Base-by-base conservation (phyloP, 2,329 filamentous ascomycete species). In the Didymella arachidicola region DNA sequence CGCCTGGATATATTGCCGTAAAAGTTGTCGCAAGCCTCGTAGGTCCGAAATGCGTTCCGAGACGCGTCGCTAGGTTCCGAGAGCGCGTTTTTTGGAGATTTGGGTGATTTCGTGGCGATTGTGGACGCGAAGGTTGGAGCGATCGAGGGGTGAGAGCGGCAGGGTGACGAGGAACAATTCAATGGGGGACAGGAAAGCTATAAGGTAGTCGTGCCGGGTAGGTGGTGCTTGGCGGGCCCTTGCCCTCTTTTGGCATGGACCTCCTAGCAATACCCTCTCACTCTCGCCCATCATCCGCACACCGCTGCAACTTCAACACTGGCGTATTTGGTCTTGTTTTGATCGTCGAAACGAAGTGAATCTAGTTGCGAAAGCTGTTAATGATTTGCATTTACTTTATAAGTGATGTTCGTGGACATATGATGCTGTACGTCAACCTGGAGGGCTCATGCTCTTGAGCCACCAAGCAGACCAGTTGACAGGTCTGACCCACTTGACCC, bases 281-380 rank as follows among this genome's bases (percentile, higher is more conserved):
- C 56, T 64, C 71, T 70, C 63, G 56, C 46, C 53, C 48, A 62
- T 54, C 67, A 70, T 66, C 50, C 71, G 69, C 74, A 67, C 67
- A 59, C 59, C 61, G 54, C 67, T 63, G 64, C 64, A 67, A 64
- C 62, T 66, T 68, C 75, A 79, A 79, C 67, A 74, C 76, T 77
- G 72, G 78, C 80, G 77, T 90, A 84, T 81, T 87, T 87, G 82
- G 85, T 85, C 87, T 91, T 83, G 70, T 87, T 88, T 70, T 81
- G 79, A 78, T 86, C 87, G 79, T 75, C 76, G 34, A 46, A 58
- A 43, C 39, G 45, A 57, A 62, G n/a, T 53, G 29, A 59, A 60
- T 61, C 47, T 53, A 36, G 4, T 49, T 52, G 64, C 62, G 61
- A 56, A 59, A 59, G 19, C 18, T 27, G 25, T 59, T 51, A 47